Evolutionary conservation across 176 grass and related monocot genomes (phyloP).

Genomic region (Typha latifolia): DNA sequence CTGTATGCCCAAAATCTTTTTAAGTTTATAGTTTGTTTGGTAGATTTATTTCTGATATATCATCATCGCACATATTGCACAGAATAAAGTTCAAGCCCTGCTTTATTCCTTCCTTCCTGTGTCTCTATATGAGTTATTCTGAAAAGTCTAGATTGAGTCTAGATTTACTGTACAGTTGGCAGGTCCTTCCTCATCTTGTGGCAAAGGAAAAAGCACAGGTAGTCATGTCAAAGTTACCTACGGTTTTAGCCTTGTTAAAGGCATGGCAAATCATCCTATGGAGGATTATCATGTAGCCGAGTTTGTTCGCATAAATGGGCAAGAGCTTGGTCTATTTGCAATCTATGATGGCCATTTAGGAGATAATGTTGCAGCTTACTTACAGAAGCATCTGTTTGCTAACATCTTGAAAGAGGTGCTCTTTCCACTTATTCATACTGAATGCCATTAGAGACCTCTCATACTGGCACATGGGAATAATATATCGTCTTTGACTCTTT

Average conservation of each 20-base stretch:
- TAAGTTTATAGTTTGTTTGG: too few species aligned
- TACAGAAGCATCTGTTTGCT: slow-evolving; percentile 55
- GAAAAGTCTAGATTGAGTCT: too few species aligned
- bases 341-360: slow-evolving; percentile 80
- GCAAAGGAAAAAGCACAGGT: slow-evolving; percentile 46
- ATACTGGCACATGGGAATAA: too few species aligned
- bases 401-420: slow-evolving; percentile 62
- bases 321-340: slow-evolving; percentile 58
- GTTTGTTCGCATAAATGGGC: slow-evolving; percentile 30
- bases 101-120: too few species aligned
- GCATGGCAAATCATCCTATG: slow-evolving; percentile 68
- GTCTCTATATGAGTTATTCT: too few species aligned
- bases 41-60: too few species aligned
- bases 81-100: too few species aligned
- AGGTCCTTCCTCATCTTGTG: background rate
- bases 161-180: too few species aligned
- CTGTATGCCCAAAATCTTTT: too few species aligned
- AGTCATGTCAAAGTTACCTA: slow-evolving; percentile 39
- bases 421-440: slow-evolving; percentile 2
- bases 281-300: slow-evolving; percentile 68
- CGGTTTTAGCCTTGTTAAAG: slow-evolving; percentile 57
- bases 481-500: too few species aligned
- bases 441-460: too few species aligned
- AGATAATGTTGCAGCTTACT: slow-evolving; percentile 45
- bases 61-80: too few species aligned